Base-by-base conservation (phyloP, 345 rosid genomes). In the Psidium guajava region DNA sequence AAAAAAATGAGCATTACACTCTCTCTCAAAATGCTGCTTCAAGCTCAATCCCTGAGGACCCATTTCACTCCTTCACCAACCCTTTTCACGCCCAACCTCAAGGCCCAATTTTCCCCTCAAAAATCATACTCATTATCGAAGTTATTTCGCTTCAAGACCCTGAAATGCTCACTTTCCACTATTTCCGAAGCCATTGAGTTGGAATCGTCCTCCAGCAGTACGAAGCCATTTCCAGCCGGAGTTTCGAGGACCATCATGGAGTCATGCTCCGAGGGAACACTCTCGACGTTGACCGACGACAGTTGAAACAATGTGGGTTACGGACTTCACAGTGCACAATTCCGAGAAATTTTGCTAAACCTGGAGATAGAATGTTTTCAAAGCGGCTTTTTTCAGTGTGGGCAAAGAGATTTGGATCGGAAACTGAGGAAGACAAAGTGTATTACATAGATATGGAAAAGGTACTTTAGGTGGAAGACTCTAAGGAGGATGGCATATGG, bases 321-420 rank as follows among this genome's bases (percentile, higher is more conserved):
- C 89, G 98, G 90, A 97, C 97, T 83, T 94, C 94, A 53, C 99
- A 95, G 89, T 94, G 98, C 88, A 96, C 99, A 5, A 91, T 96
- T 82, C 99, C 91, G 87, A 98, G 99, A 52, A 88, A 88, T 85
- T 91, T 97, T 83, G 90, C 84, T 82, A 95, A 92, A 83, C 96
- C 96, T 2, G 90, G 88, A 80, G 98, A 94, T 84, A 87, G 58
- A 58, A 57, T 82, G 82, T 57, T 82, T 88, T 89, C 89, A 28
- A 92, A 95, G 99, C 85, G 92, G 92, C 90, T 93, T 90, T 90
- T 57, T 84, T 89, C 95, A n/a, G 69, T 85, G n/a, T 96, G 99
- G 99, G 89, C 74, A 86, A 94, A 91, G 89, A 93, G 92, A 86
- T 95, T 95, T 89, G 98, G 96, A 8, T 94, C 92, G 86, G 93